Percentiles rank a stretch among this genome's conserved stretches.
Evolutionary conservation across 257 asterid species (phyloP).

Genomic region (Lycium ferocissimum): DNA sequence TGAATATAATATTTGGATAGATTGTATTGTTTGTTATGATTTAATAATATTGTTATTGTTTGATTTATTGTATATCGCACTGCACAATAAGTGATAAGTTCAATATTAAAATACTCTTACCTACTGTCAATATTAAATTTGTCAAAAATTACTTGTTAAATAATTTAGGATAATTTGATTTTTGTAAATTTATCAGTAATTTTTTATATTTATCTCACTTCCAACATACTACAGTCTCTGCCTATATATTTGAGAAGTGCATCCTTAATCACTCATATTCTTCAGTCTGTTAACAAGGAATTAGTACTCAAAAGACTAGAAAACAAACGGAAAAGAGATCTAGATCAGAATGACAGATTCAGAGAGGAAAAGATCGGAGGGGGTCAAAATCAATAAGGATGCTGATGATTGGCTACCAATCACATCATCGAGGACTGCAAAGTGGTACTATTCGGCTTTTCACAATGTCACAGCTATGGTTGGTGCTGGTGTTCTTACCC

Average conservation of each 20-base stretch:
- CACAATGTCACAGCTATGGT: conserved; percentile 58
- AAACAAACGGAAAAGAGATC: not conserved
- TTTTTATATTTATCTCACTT: too few species aligned
- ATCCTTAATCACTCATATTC: not conserved
- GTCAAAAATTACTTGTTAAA: too few species aligned
- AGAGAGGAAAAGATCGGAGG: not conserved
- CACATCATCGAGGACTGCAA: conserved; percentile 46
- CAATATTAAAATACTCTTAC: too few species aligned
- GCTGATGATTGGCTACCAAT: conserved; percentile 54
- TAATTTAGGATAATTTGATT: too few species aligned
- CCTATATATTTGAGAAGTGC: not conserved
- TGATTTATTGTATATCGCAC: too few species aligned
- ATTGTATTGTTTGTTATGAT: too few species aligned
- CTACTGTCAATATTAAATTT: too few species aligned
- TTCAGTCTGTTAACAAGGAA: not conserved
- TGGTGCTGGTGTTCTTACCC: conserved; percentile 39
- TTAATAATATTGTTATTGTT: too few species aligned
- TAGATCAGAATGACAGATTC: not conserved
- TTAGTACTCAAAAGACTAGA: not conserved
- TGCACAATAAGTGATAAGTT: too few species aligned
- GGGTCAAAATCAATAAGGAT: not conserved
- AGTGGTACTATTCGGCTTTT: conserved; percentile 56
- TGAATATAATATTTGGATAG: too few species aligned
- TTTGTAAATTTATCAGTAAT: too few species aligned
- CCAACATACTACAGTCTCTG: too few species aligned